phyloP scores from a whole-genome alignment of 306 rosid genomes.

The Dryas alaskensis region DNA sequence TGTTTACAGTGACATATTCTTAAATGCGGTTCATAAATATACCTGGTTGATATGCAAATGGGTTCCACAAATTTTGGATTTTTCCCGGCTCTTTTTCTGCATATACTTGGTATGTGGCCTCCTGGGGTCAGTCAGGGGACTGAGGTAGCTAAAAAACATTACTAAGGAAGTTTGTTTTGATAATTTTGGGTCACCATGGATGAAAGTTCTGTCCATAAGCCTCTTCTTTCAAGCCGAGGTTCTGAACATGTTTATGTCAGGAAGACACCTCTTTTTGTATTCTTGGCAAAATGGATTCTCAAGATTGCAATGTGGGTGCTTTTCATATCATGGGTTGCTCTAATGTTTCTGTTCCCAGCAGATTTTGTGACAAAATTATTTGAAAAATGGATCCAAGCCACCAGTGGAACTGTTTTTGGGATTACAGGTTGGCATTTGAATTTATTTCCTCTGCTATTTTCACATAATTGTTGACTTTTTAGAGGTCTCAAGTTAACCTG shows the following conservation, averaged over 20 bases:
- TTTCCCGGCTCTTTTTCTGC: constrained; percentile 2
- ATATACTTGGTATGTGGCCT: constrained; percentile 10
- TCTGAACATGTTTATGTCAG: constrained; percentile 31
- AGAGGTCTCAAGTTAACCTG: constrained; percentile 24
- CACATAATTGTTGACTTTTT: not conserved
- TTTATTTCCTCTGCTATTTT: not conserved
- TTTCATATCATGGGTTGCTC: constrained; percentile 52
- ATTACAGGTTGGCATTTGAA: constrained; percentile 44
- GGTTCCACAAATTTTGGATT: constrained; percentile 37
- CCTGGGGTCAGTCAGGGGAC: not conserved
- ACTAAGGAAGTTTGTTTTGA: not conserved
- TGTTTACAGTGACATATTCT: too few species aligned
- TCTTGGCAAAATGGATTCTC: constrained; percentile 51
- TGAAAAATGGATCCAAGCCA: constrained; percentile 24
- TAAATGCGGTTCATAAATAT: not conserved
- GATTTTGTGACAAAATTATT: constrained; percentile 25
- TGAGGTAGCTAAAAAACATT: not conserved
- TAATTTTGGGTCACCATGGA: constrained; percentile 38
- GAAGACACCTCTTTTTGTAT: constrained; percentile 28
- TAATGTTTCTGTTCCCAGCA: constrained; percentile 52
- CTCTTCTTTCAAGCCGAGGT: constrained; percentile 42
- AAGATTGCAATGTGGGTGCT: constrained; percentile 45
- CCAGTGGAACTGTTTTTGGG: constrained; percentile 45
- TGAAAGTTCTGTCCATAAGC: constrained; percentile 33
- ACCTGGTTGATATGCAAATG: constrained; percentile 11